Evolutionary conservation across 2,329 filamentous ascomycete species (phyloP), one percentile per base, ranked within the genome.

Genomic region (Clonostachys rosea): DNA sequence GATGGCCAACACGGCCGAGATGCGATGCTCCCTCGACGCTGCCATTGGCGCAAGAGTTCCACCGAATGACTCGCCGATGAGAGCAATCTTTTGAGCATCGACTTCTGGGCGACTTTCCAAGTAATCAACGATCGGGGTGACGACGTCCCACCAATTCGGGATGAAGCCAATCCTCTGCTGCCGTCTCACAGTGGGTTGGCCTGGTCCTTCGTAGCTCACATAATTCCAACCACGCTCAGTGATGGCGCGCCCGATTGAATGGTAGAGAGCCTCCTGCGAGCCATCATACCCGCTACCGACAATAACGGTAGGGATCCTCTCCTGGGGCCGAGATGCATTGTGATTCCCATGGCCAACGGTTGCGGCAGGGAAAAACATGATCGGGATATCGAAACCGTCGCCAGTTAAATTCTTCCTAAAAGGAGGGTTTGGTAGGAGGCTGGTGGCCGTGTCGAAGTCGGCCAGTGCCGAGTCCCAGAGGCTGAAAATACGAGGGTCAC

Each of bases 121-220:
- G 40, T 68, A 65, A 54, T 74, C 69, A 3, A 75, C 55, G 3
- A 73, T 55, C 0, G 69, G 69, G 0, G 60, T 65, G 9, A 69
- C 59, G 3, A 67, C 69, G 11, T 56, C 56, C 54, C 71, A 66
- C 70, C 70, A 75, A 5, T 74, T 62, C 1, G 60, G 56, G 45
- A 72, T 73, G 54, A 75, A 75, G 3, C 70, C 70, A 1, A 72
- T 46, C 12, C 62, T 55, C 43, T 75, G 69, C 1, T 67, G 47
- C 2, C 72, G 65, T 6, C 66, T 62, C 3, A 71, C 65, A 1
- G 59, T 65, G 1, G 65, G 62, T 51, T 75, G 72, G 0, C 72
- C 72, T 0, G 71, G 73, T 0, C 73, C 73, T 46, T 76, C 73
- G 46, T 68, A 76, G 1, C 65, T 68, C 9, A 74, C 60, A 42